Evolutionary conservation across 495 filamentous ascomycete genomes (phyloP).

Genomic region (Darksidea phi): DNA sequence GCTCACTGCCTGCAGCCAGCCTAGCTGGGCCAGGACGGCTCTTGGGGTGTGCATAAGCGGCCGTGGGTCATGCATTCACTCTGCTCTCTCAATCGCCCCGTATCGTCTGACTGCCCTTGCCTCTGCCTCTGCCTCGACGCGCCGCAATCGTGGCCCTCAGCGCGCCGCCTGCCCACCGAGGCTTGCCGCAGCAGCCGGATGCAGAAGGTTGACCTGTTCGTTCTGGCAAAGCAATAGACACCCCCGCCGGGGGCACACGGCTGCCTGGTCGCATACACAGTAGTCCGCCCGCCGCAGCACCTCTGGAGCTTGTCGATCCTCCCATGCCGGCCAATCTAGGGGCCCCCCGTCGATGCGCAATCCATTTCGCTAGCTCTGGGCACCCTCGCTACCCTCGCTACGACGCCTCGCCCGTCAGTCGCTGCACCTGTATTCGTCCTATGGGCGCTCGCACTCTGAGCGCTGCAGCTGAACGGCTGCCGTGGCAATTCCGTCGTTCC

Average conservation of each 20-base stretch:
- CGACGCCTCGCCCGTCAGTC: not conserved
- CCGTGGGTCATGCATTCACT: conserved; percentile 33
- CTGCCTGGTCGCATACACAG: conserved; percentile 23
- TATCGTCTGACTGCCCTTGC: conserved; percentile 36
- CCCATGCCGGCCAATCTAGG: conserved; percentile 23
- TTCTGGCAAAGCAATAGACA: conserved; percentile 21
- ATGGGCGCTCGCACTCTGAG: not conserved
- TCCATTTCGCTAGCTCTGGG: not conserved
- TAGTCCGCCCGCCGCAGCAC: not conserved
- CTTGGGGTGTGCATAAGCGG: conserved; percentile 26
- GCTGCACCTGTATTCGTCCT: conserved; percentile 1
- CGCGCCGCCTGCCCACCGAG: not conserved
- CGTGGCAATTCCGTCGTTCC: conserved; percentile 20
- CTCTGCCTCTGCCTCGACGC: conserved; percentile 5
- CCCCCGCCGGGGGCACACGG: conserved; percentile 5
- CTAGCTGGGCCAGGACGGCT: conserved; percentile 11
- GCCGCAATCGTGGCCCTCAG: not conserved
- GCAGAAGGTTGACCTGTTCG: conserved; percentile 17
- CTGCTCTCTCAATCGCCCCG: conserved; percentile 28
- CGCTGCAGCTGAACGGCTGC: conserved; percentile 11
- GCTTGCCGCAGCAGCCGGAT: conserved; percentile 36
- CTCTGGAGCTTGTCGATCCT: not conserved
- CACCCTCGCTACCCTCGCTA: not conserved
- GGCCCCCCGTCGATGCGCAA: conserved; percentile 1
- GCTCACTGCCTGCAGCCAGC: conserved; percentile 15